A percentile compares a stretch with the other conserved stretches of the same genome.
phyloP scores from a whole-genome alignment of 2,329 filamentous ascomycete genomes.

The Fusarium penzigii region DNA sequence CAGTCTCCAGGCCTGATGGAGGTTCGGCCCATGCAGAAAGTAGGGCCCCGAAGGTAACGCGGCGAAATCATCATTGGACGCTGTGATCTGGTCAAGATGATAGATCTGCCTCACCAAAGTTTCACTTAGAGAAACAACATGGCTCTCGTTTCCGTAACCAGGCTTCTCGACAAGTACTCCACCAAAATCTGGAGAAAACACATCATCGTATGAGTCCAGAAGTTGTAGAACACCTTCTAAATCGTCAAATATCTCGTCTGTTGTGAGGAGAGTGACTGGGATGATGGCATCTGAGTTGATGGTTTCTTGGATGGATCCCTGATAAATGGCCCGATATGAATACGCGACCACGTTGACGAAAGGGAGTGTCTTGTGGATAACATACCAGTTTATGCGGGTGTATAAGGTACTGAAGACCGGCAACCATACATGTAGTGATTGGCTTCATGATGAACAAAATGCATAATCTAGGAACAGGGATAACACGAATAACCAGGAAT shows the following conservation, averaged over 20 bases:
- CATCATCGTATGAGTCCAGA: slow-evolving; percentile 39
- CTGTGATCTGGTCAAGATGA: slow-evolving; percentile 18
- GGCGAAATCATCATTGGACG: slow-evolving; percentile 18
- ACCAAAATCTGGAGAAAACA: slow-evolving; percentile 41
- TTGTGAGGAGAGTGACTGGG: slow-evolving; percentile 42
- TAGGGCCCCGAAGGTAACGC: slow-evolving; percentile 42
- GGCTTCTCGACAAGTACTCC: slow-evolving; percentile 42
- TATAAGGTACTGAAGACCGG: slow-evolving; percentile 41
- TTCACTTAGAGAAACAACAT: neutral
- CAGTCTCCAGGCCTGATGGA: slow-evolving; percentile 44
- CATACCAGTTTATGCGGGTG: slow-evolving; percentile 40
- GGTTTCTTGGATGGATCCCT: slow-evolving; percentile 44
- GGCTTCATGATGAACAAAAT: slow-evolving; percentile 26
- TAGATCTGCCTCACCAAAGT: slow-evolving; percentile 16
- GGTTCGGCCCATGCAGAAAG: slow-evolving; percentile 42
- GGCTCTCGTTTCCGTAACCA: slow-evolving; percentile 15
- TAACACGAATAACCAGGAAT: neutral
- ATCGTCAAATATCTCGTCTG: slow-evolving; percentile 39
- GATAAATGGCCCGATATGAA: neutral
- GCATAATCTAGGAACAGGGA: no score
- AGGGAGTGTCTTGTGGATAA: neutral
- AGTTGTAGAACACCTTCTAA: slow-evolving; percentile 36
- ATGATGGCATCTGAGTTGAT: slow-evolving; percentile 43
- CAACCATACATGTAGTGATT: slow-evolving; percentile 39
- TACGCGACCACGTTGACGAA: neutral